Conservation (phyloP, 2,329 filamentous ascomycete genomes). For the Bipolaris zeicola region DNA sequence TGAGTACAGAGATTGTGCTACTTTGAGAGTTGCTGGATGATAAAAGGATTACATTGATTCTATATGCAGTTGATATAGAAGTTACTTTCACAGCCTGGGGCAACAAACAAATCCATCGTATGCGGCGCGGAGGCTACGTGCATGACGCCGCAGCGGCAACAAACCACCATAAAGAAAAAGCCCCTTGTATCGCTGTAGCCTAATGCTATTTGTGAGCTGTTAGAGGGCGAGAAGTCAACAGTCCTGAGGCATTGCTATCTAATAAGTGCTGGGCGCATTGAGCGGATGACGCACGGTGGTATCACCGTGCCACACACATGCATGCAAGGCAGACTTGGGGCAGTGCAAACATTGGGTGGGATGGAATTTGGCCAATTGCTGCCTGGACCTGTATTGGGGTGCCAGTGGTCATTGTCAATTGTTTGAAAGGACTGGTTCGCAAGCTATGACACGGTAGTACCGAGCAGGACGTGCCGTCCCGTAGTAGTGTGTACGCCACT, state of each 20-base stretch:
- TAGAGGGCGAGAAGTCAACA: not conserved
- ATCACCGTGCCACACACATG: constrained; percentile 1
- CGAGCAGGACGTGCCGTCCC: not conserved
- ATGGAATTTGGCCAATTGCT: not conserved
- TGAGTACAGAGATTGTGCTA: not conserved
- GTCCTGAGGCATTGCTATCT: not conserved
- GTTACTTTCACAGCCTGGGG: not conserved
- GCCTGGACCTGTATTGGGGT: not conserved
- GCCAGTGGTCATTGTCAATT: not conserved
- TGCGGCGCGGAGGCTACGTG: not conserved
- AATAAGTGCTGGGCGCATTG: not conserved
- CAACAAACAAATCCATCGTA: not conserved
- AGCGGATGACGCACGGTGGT: not conserved
- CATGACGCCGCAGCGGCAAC: constrained; percentile 1
- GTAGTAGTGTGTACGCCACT: not conserved
- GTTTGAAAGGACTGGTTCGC: not conserved
- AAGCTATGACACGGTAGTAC: not conserved
- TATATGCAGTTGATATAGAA: not conserved
- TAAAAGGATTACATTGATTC: too few species aligned
- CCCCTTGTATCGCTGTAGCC: not conserved
- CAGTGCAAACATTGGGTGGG: not conserved
- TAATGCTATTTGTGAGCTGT: not conserved
- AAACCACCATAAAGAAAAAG: not conserved
- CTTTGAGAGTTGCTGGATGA: too few species aligned
- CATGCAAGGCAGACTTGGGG: not conserved